A percentile compares a stretch with the other conserved stretches of the same genome.
Conservation (phyloP, 495 filamentous ascomycete species). For the Penicillium verhagenii region DNA sequence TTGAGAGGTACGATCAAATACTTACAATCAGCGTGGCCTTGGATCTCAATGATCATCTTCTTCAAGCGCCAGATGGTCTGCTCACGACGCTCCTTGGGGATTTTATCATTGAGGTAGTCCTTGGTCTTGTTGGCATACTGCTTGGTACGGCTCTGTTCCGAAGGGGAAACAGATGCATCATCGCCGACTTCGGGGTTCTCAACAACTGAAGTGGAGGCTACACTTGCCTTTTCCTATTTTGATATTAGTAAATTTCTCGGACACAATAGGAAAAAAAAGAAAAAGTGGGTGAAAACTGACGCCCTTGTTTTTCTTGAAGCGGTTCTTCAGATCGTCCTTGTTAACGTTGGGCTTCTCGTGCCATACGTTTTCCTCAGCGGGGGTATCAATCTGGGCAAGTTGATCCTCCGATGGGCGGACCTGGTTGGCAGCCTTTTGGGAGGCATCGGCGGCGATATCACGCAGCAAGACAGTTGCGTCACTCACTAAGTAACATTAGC, state of each 20-base stretch:
- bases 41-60: slow-evolving; percentile 97
- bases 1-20: slow-evolving; percentile 1
- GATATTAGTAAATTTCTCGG: slow-evolving; percentile 13
- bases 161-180: slow-evolving; percentile 13
- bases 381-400: slow-evolving; percentile 71
- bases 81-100: slow-evolving; percentile 91
- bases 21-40: slow-evolving; percentile 86
- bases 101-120: slow-evolving; percentile 76
- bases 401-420: slow-evolving; percentile 79
- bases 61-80: slow-evolving; percentile 91
- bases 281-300: slow-evolving; percentile 23
- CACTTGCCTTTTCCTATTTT: slow-evolving; percentile 17
- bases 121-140: slow-evolving; percentile 50
- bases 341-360: slow-evolving; percentile 82
- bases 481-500: slow-evolving; percentile 55
- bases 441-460: slow-evolving; percentile 88
- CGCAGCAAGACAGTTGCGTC: slow-evolving; percentile 82
- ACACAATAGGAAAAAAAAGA: neutral
- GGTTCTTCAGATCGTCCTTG: slow-evolving; percentile 65
- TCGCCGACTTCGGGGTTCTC: slow-evolving; percentile 7
- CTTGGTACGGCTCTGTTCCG: slow-evolving; percentile 24
- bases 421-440: slow-evolving; percentile 72
- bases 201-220: slow-evolving; percentile 8
- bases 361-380: slow-evolving; percentile 90
- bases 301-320: slow-evolving; percentile 64